These are phyloP conservation scores for Phyllosticta paracitricarpa DNA, from an alignment of 2,329 filamentous ascomycete genomes.

Conservation along the genomic window DNA sequence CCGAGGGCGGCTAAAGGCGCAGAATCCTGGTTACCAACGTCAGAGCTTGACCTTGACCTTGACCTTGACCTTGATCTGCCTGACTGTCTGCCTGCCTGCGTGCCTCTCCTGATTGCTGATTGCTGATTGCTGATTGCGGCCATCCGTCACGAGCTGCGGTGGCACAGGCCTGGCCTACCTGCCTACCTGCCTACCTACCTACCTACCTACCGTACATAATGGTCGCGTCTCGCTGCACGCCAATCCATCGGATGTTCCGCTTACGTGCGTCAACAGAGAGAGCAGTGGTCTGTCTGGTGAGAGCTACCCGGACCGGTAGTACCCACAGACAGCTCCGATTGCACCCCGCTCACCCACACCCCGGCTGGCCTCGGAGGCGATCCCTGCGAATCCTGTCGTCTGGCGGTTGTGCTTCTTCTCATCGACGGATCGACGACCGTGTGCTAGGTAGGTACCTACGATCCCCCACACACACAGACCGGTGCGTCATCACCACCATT, in stretches of 20 bases:
- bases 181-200: too few species aligned
- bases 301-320: not conserved
- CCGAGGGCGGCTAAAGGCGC: slow-evolving; percentile 1
- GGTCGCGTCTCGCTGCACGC: not conserved
- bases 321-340: not conserved
- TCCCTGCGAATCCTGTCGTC: not conserved
- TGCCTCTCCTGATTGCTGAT: not conserved
- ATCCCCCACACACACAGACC: not conserved
- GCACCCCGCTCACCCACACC: not conserved
- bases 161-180: not conserved
- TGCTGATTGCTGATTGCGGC: not conserved
- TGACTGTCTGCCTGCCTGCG: not conserved
- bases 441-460: not conserved
- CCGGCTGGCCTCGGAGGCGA: not conserved
- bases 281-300: not conserved
- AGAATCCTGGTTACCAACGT: slow-evolving; percentile 5
- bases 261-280: not conserved
- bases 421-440: not conserved
- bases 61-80: not conserved
- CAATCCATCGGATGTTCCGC: not conserved
- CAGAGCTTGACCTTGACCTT: not conserved
- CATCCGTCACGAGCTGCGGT: not conserved
- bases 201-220: not conserved
- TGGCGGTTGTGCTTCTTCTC: too few species aligned
- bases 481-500: not conserved